Conservation (phyloP, 2,329 filamentous ascomycete genomes). For the Fusarium domesticum region DNA sequence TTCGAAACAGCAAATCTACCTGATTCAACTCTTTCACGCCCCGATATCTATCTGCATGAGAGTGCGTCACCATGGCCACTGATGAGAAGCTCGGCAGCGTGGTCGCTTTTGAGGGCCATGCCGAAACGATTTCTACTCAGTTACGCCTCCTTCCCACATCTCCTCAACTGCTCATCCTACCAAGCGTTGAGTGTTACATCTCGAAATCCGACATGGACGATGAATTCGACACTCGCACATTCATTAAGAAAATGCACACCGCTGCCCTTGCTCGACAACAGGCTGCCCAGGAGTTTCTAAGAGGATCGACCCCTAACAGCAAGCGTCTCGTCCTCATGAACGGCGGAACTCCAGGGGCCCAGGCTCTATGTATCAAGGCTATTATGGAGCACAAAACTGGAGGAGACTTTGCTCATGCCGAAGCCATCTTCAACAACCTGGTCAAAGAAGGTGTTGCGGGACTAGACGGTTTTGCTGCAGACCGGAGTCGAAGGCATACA, state of each 20-base stretch:
- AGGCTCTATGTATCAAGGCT: slow-evolving; percentile 50
- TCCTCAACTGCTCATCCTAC: slow-evolving; percentile 56
- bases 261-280: slow-evolving; percentile 47
- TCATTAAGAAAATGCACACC: slow-evolving; percentile 50
- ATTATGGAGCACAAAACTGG: slow-evolving; percentile 53
- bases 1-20: not conserved
- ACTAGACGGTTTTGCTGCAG: slow-evolving; percentile 26
- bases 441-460: slow-evolving; percentile 48
- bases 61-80: slow-evolving; percentile 22
- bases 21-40: no score
- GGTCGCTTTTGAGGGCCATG: slow-evolving; percentile 58
- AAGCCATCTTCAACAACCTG: slow-evolving; percentile 49
- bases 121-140: slow-evolving; percentile 55
- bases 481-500: slow-evolving; percentile 20
- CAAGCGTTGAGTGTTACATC: slow-evolving; percentile 49
- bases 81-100: slow-evolving; percentile 45
- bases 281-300: slow-evolving; percentile 51
- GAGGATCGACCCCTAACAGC: slow-evolving; percentile 41
- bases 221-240: slow-evolving; percentile 32
- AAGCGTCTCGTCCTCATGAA: slow-evolving; percentile 59
- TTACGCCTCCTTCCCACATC: slow-evolving; percentile 58
- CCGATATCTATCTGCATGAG: not conserved
- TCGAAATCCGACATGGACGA: slow-evolving; percentile 29
- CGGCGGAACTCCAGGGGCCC: slow-evolving; percentile 55
- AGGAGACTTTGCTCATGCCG: slow-evolving; percentile 49